Conservation (phyloP, 495 filamentous ascomycete species). For the Pyronema domesticum region DNA sequence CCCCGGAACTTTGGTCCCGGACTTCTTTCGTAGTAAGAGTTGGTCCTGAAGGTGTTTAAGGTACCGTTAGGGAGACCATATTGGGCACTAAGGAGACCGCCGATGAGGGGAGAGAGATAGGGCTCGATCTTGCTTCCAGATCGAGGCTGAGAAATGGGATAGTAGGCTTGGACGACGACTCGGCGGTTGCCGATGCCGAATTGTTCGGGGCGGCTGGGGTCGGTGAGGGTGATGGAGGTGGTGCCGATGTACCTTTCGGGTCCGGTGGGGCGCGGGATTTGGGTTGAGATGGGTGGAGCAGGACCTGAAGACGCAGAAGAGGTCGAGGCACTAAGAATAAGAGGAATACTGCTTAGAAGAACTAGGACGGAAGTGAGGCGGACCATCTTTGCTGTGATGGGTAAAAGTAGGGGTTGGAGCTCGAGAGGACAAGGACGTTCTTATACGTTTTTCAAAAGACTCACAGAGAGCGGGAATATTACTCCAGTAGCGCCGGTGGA, state of each 20-base stretch:
- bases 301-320: not conserved
- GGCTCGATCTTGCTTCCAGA: not conserved
- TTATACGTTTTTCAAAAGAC: no score
- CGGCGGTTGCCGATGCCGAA: not conserved
- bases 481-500: no score
- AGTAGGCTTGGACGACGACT: constrained; percentile 1
- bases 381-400: not conserved
- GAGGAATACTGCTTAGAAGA: not conserved
- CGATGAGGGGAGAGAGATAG: not conserved
- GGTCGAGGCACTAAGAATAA: not conserved
- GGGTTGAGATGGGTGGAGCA: not conserved
- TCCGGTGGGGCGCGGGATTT: not conserved
- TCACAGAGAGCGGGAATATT: no score
- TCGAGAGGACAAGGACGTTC: not conserved
- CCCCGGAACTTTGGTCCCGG: not conserved
- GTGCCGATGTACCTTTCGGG: not conserved
- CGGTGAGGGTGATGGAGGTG: not conserved
- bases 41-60: not conserved
- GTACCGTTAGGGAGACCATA: not conserved
- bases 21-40: not conserved
- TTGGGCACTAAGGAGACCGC: not conserved
- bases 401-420: not conserved
- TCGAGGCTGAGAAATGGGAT: not conserved
- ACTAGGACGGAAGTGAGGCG: not conserved
- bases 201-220: not conserved